phyloP scores from a whole-genome alignment of 139 green algal genomes.

The Nannochloris sp. region DNA sequence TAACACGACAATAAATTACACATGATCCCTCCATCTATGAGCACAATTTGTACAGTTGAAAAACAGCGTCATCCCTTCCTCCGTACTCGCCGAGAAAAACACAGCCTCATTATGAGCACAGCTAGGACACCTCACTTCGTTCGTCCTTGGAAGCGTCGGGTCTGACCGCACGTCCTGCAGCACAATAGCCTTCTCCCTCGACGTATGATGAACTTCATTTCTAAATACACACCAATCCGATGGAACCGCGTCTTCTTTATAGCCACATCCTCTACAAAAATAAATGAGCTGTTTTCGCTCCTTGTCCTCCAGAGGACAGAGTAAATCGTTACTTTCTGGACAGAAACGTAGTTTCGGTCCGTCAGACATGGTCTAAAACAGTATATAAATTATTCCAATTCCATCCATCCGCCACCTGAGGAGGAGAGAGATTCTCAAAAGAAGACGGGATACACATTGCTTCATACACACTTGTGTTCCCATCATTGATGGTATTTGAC shows the following conservation, averaged over 20 bases:
- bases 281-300: constrained; percentile 67
- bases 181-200: constrained; percentile 68
- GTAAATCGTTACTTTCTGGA: constrained; percentile 77
- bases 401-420: neutral
- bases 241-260: constrained; percentile 53
- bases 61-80: constrained; percentile 81
- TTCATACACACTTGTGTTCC: no score
- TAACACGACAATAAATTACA: constrained; percentile 30
- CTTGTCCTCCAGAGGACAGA: constrained; percentile 69
- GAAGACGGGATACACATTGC: no score
- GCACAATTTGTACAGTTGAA: constrained; percentile 59
- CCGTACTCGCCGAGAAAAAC: constrained; percentile 69
- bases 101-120: constrained; percentile 82
- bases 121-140: constrained; percentile 63
- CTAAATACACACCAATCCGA: constrained; percentile 64
- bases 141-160: constrained; percentile 77
- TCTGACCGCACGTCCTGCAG: constrained; percentile 77
- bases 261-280: constrained; percentile 72
- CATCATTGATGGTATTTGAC: no score
- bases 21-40: constrained; percentile 71
- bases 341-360: constrained; percentile 67
- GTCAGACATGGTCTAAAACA: constrained; percentile 1
- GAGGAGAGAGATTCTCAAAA: no score
- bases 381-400: neutral
- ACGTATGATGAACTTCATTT: constrained; percentile 65